Evolutionary conservation across 2,329 filamentous ascomycete genomes (phyloP), one percentile per base, ranked within the genome.

Genomic region (Diaporthe vexans): DNA sequence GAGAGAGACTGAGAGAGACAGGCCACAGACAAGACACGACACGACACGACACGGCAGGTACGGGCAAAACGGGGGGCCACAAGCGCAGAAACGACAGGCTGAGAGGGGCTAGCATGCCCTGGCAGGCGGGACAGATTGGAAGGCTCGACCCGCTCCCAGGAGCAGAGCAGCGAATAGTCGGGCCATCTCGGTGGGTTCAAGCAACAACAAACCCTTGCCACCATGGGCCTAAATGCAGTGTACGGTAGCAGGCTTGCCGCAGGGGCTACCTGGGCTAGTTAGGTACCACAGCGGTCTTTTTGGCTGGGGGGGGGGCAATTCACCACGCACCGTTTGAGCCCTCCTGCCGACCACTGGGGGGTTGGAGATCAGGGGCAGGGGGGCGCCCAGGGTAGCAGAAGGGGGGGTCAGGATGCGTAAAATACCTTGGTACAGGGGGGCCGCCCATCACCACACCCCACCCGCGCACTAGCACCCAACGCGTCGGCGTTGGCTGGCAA

Each of bases 91-190:
- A 43, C 59, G 59, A 65, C 59, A 48, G 58, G 58, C 58, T 61
- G 58, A 63, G 24, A 63, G 59, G 37, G 5, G 24, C 10, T 13
- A 46, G 58, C 52, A 24, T 8, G 43, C 52, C 54, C 52, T 57
- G 67, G 63, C 43, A 68, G 63, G 65, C 52, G 29, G 65, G 52
- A 69, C 51, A 69, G 65, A n/a, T 29, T 43, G 35, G 68, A 71
- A 48, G 59, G 59, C 59, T 48, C 59, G 59, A 63, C 59, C 59
- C 59, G 59, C 59, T 48, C 40, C 13, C 2, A 33, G 40, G 40
- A 63, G 40, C 58, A 43, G 40, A 43, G 40, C 40, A 43, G 40
- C 40, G 40, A 43, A 43, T 43, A 43, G 68, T 58, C 68, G 68
- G 54, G 54, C 52, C 40, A 43, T 33, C 13, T 26, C 19, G 52